These are phyloP conservation scores for Lachnellula suecica DNA, from an alignment of 2,329 filamentous ascomycete genomes.

Conservation along the genomic window DNA sequence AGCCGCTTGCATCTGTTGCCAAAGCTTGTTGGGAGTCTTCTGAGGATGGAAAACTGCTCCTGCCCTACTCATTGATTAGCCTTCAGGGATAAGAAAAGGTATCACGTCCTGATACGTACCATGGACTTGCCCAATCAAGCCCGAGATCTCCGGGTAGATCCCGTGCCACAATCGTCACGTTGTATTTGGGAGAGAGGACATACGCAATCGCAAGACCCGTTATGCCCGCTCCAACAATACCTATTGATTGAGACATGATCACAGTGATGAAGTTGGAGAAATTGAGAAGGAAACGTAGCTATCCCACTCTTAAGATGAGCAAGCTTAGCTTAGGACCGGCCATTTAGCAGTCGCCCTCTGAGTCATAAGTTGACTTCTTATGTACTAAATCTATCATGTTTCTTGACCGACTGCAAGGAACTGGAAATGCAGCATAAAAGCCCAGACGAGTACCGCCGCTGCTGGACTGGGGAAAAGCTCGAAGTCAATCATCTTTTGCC, in stretches of 20 bases:
- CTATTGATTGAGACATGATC: conserved; percentile 16
- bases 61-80: conserved; percentile 18
- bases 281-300: conserved; percentile 5
- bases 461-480: too few species aligned
- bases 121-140: conserved; percentile 27
- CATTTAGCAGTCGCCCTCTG: too few species aligned
- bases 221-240: conserved; percentile 26
- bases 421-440: too few species aligned
- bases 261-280: not conserved
- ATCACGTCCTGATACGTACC: conserved; percentile 12
- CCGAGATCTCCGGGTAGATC: conserved; percentile 26
- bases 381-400: too few species aligned
- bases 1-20: conserved; percentile 23
- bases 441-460: too few species aligned
- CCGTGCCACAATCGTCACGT: conserved; percentile 25
- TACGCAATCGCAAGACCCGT: conserved; percentile 26
- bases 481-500: too few species aligned
- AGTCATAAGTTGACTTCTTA: too few species aligned
- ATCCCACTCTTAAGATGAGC: too few species aligned
- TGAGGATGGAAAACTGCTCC: conserved; percentile 29
- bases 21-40: conserved; percentile 3
- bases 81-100: not conserved
- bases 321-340: too few species aligned
- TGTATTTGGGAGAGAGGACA: conserved; percentile 20
- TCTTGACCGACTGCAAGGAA: too few species aligned